Base-by-base conservation (phyloP, 805 yeast species). In the Candida ipomoeae region DNA sequence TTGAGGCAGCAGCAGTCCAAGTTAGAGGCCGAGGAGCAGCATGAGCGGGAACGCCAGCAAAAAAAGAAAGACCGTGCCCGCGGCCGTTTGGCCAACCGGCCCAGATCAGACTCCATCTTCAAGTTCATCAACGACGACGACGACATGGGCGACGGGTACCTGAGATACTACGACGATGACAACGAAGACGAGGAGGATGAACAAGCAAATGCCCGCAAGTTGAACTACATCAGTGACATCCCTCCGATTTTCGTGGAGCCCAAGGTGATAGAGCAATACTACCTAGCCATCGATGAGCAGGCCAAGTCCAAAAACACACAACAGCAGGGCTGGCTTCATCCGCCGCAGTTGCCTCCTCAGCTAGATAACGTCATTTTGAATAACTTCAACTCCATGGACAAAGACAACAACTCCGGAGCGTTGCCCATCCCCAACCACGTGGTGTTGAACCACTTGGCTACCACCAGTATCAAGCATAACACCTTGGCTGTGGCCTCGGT, bases 281-380 rank as follows among this genome's bases (percentile, higher is more conserved):
- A 87, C 61, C 70, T 83, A 42, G 87, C 92, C 1, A 73, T 87
- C 46, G 95, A 87, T 61, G 81, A 81, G 59, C 84, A 80, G 59
- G 81, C 85, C 40, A 84, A 83, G 63, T 74, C 73, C 62, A 63
- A 78, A 40, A 69, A 67, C 73, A 67, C 83, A 67, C 69, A 80
- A 71, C 72, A 81, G 70, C 73, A 84, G 74, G 78, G 77, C n/a
- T 72, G 77, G 78, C 80, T 91, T 48, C 89, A 95, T 31, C 98
- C 99, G 18, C 99, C 99, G 20, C 96, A 87, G 63, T 75, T 94
- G 45, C 99, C 99, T 7, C 99, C 99, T 8, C 99, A 92, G 67
- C 75, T 94, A 53, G 99, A 94, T 65, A 86, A 87, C 61, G 98
- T 94, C 49, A 90, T 94, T 49, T 77, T 92, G 62, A 92, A 92